Percentiles rank a stretch among this genome's conserved stretches.
These are phyloP conservation scores for Yamadazyma blattariae DNA, from an alignment of 1,139 yeast genomes.

Conservation along the genomic window DNA sequence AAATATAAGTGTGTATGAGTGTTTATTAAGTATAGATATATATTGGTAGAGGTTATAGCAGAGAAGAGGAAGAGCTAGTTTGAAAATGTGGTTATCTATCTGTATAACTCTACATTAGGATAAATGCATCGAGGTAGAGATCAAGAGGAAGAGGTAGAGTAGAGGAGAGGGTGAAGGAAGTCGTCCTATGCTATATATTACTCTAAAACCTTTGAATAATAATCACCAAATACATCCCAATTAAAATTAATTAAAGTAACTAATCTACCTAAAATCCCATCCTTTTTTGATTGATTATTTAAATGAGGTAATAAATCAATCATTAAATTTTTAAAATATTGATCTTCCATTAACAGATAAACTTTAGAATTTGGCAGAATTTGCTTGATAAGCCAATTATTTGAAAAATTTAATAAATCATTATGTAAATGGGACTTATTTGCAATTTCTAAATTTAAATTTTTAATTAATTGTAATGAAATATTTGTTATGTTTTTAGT, in stretches of 20 bases:
- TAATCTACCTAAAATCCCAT: slow-evolving; percentile 49
- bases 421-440: slow-evolving; percentile 1
- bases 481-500: slow-evolving; percentile 75
- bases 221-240: slow-evolving; percentile 68
- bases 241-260: slow-evolving; percentile 65
- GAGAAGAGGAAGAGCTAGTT: no score
- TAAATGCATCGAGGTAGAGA: no score
- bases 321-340: slow-evolving; percentile 52
- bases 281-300: slow-evolving; percentile 10
- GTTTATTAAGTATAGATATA: no score
- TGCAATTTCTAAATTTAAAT: slow-evolving; percentile 15
- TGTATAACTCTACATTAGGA: no score
- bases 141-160: no score
- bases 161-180: no score
- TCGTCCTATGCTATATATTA: background rate
- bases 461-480: slow-evolving; percentile 66
- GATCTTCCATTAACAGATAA: slow-evolving; percentile 73
- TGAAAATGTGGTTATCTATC: no score
- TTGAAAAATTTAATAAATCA: slow-evolving; percentile 51
- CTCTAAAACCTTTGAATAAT: slow-evolving; percentile 24
- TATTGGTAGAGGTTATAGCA: no score
- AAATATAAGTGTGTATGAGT: no score
- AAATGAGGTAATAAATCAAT: slow-evolving; percentile 28
- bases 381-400: slow-evolving; percentile 80
- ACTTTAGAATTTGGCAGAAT: slow-evolving; percentile 82